phyloP scores from a whole-genome alignment of 805 yeast genomes.

The Wickerhamiella australiensis region DNA sequence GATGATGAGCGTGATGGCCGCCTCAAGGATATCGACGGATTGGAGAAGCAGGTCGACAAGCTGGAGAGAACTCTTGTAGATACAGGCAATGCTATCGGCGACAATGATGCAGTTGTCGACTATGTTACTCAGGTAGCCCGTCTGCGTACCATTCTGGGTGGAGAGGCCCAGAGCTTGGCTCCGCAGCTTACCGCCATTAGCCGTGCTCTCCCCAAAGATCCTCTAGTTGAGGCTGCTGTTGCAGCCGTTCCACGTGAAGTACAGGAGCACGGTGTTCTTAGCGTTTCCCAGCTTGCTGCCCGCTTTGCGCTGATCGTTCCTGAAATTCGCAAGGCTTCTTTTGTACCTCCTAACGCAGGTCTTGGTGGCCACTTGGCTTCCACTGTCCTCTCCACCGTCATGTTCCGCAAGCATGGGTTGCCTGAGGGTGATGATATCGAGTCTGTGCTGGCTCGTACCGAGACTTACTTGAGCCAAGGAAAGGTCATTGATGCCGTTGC shows the following conservation, averaged over 20 bases:
- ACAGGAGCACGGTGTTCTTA: slow-evolving; percentile 47
- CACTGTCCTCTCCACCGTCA: slow-evolving; percentile 56
- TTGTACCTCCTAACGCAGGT: slow-evolving; percentile 93
- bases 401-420: slow-evolving; percentile 66
- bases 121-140: slow-evolving; percentile 36
- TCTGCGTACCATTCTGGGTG: slow-evolving; percentile 33
- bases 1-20: slow-evolving; percentile 71
- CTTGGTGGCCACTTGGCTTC: slow-evolving; percentile 84
- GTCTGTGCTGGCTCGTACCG: slow-evolving; percentile 76
- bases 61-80: slow-evolving; percentile 34
- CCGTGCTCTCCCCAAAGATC: slow-evolving; percentile 35
- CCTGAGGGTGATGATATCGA: slow-evolving; percentile 79
- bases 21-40: slow-evolving; percentile 51
- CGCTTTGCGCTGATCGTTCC: slow-evolving; percentile 74
- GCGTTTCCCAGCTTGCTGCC: slow-evolving; percentile 63
- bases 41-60: slow-evolving; percentile 45
- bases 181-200: slow-evolving; percentile 26
- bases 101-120: slow-evolving; percentile 32
- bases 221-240: slow-evolving; percentile 40
- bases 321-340: slow-evolving; percentile 76
- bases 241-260: slow-evolving; percentile 37
- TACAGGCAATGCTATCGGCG: slow-evolving; percentile 31
- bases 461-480: slow-evolving; percentile 58
- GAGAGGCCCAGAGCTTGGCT: slow-evolving; percentile 31
- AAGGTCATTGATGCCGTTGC: slow-evolving; percentile 82